Evolutionary conservation across 2,329 filamentous ascomycete genomes (phyloP).

Genomic region (Pyrenophora teres): DNA sequence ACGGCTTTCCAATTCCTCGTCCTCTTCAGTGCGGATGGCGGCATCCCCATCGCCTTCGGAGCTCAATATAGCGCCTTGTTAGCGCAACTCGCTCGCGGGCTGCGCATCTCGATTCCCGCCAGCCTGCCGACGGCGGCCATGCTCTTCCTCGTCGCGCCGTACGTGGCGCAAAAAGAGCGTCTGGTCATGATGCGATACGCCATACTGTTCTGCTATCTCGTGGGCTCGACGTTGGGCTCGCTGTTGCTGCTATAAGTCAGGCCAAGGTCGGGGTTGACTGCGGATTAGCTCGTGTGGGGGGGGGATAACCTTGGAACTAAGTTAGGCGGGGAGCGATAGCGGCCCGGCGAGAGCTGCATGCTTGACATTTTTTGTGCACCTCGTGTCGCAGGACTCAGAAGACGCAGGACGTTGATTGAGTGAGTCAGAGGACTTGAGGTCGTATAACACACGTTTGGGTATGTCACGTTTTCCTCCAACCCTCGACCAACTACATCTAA

Average conservation of each 20-base stretch:
- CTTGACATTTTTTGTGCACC: conserved; percentile 9
- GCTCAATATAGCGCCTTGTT: conserved; percentile 11
- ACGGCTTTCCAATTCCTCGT: conserved; percentile 21
- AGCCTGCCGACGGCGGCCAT: conserved; percentile 26
- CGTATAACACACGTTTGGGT: conserved; percentile 9
- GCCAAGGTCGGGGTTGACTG: conserved; percentile 1
- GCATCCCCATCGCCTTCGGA: conserved; percentile 1
- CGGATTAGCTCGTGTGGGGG: conserved; percentile 8
- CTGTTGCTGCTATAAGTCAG: conserved; percentile 16
- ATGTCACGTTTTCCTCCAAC: conserved; percentile 1
- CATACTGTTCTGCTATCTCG: conserved; percentile 30
- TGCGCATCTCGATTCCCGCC: conserved; percentile 26
- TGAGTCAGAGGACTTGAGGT: conserved; percentile 10
- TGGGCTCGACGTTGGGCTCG: conserved; percentile 26
- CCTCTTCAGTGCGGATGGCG: conserved; percentile 19
- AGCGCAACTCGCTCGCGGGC: conserved; percentile 20
- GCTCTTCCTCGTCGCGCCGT: conserved; percentile 28
- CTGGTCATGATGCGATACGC: conserved; percentile 25
- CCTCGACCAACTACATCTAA: background rate
- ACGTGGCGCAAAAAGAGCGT: conserved; percentile 20
- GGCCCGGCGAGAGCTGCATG: conserved; percentile 12
- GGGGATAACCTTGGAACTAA: background rate
- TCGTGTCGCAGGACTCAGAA: conserved; percentile 10
- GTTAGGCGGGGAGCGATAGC: conserved; percentile 21
- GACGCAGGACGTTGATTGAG: conserved; percentile 27